These are phyloP conservation scores for Brassica juncea DNA, from an alignment of 345 rosid genomes.

Conservation along the genomic window DNA sequence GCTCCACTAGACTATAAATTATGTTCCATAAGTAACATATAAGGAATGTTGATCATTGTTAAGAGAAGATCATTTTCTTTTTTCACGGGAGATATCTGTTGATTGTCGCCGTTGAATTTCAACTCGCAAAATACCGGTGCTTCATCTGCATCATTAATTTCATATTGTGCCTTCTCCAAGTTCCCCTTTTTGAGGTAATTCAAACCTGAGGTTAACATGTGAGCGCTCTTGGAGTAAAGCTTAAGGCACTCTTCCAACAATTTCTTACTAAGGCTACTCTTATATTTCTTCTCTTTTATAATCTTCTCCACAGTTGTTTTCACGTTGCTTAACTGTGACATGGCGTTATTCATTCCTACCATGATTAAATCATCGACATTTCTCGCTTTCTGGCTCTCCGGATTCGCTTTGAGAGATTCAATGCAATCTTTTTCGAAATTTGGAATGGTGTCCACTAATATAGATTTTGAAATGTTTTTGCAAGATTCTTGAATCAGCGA, in stretches of 20 bases:
- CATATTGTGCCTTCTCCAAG: neutral
- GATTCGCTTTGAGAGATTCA: neutral
- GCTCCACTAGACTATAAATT: neutral
- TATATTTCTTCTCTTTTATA: neutral
- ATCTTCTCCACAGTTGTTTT: neutral
- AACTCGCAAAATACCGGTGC: neutral
- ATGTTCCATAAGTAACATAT: too few relatives aligned
- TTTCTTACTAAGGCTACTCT: neutral
- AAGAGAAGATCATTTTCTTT: neutral
- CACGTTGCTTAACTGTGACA: neutral
- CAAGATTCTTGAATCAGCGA: neutral
- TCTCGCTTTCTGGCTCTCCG: neutral
- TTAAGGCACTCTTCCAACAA: neutral
- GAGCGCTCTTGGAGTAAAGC: neutral
- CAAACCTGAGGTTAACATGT: neutral
- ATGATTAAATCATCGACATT: neutral
- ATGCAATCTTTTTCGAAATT: neutral
- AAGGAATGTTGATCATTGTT: neutral
- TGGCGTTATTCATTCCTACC: neutral
- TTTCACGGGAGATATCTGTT: neutral
- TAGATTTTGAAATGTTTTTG: neutral
- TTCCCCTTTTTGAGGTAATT: neutral
- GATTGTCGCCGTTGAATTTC: neutral
- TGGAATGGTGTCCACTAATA: neutral
- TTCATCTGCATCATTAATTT: neutral